Base-by-base conservation (phyloP, 2,329 filamentous ascomycete species). In the Beauveria australis region DNA sequence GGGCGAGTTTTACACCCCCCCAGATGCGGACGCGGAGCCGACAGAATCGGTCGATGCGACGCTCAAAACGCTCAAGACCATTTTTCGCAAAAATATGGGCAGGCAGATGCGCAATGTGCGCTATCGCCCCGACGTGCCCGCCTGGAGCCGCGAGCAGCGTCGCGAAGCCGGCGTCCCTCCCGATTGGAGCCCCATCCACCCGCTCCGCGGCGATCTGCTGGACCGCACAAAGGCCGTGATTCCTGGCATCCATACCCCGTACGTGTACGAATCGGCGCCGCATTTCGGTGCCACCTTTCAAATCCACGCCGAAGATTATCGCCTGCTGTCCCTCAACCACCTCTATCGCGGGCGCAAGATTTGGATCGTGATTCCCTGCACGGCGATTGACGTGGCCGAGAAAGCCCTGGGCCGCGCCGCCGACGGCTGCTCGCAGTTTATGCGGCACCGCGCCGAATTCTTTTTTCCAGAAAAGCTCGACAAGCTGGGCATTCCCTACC, bases 371-470 rank as follows among this genome's bases (percentile, higher is more conserved):
- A 67, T 75, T 0, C 73, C 73, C 5, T 70, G 72, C 19, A 73
- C 72, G 1, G 71, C 70, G 18, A 70, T 75, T 33, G 68, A 72
- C 46, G 37, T 70, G 30, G 72, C 73, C 8, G 73, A 75, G 60
- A 63, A 68, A 48, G 70, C 69, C 3, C 67, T 75, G 19, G 71
- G 69, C 10, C 68, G 73, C 33, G 69, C 67, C 33, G 62, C 60
- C 24, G 67, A 67, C 28, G 56, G 52, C 60, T 75, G 73, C 59
- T 75, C 73, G 6, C 73, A 75, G 59, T 75, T 75, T 57, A 75
- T 75, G 73, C 72, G 73, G 22, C 73, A 75, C 64, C 69, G 73
- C 46, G 73, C 73, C 41, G 73, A 75, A 62, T 75, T 75, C 63
- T 71, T 75, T 64, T 75, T 75, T 56, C 73, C 73, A 1, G 70